Evolutionary conservation across 2,329 filamentous ascomycete species (phyloP).

Genomic region (Sporothrix variecibatus): DNA sequence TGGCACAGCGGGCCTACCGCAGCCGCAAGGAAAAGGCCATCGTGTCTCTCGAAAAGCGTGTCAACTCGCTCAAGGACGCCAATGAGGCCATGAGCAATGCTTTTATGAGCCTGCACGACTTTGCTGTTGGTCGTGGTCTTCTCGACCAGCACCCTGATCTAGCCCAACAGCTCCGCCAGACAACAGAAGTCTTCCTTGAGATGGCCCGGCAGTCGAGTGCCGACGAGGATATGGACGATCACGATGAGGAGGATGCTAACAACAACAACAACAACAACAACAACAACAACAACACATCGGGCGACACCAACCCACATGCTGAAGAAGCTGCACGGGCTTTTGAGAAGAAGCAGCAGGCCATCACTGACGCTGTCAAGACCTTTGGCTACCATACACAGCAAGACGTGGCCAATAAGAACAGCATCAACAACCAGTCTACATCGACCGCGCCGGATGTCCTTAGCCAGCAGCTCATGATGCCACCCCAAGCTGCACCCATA

Average conservation of each 20-base stretch:
- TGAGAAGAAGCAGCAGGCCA: slow-evolving; percentile 12
- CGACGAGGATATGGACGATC: slow-evolving; percentile 38
- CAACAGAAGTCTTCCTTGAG: slow-evolving; percentile 60
- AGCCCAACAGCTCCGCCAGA: slow-evolving; percentile 56
- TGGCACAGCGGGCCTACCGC: slow-evolving; percentile 83
- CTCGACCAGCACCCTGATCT: slow-evolving; percentile 59
- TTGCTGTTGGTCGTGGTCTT: slow-evolving; percentile 58
- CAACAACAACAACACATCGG: background rate
- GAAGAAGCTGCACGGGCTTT: background rate
- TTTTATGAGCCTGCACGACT: slow-evolving; percentile 68
- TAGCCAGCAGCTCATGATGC: background rate
- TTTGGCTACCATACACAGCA: slow-evolving; percentile 23
- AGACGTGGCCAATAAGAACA: background rate
- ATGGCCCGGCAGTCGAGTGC: slow-evolving; percentile 53
- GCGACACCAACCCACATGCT: background rate
- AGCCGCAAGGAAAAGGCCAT: slow-evolving; percentile 84
- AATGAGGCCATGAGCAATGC: slow-evolving; percentile 74
- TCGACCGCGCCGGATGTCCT: background rate
- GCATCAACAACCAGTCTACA: background rate
- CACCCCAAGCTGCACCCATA: background rate
- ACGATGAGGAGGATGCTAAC: slow-evolving; percentile 2
- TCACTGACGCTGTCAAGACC: slow-evolving; percentile 22
- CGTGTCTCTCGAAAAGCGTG: slow-evolving; percentile 68
- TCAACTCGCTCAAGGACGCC: slow-evolving; percentile 66
- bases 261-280: background rate